Percentiles rank a stretch among this genome's conserved stretches.
Conservation (phyloP, 208 protist genomes). For the Strigomonas culicis region DNA sequence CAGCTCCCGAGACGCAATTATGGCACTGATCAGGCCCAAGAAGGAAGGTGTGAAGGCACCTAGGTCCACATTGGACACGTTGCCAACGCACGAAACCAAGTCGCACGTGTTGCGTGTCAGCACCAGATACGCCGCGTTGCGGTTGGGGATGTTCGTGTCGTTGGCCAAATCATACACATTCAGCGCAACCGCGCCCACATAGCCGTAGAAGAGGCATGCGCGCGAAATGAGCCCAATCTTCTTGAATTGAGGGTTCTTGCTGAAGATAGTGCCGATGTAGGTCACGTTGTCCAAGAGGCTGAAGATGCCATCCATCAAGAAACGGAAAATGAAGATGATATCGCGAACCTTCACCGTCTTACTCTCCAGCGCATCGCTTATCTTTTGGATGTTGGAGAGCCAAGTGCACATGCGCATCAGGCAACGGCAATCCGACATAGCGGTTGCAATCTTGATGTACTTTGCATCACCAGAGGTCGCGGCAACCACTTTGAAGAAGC, state of each 20-base stretch:
- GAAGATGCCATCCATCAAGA: slow-evolving; percentile 76
- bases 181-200: slow-evolving; percentile 49
- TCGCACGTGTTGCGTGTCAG: slow-evolving; percentile 70
- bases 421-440: slow-evolving; percentile 62
- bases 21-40: slow-evolving; percentile 67
- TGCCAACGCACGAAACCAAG: slow-evolving; percentile 59
- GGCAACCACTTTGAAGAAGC: slow-evolving; percentile 65
- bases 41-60: slow-evolving; percentile 29
- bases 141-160: slow-evolving; percentile 28
- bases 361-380: slow-evolving; percentile 50
- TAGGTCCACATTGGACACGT: slow-evolving; percentile 38
- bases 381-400: slow-evolving; percentile 62
- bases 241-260: slow-evolving; percentile 17
- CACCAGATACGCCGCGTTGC: slow-evolving; percentile 30
- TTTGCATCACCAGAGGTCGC: slow-evolving; percentile 27
- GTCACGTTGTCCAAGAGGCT: slow-evolving; percentile 77
- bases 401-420: slow-evolving; percentile 67
- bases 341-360: slow-evolving; percentile 38
- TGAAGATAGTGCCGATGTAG: slow-evolving; percentile 50
- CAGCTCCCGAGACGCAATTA: slow-evolving; percentile 59
- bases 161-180: slow-evolving; percentile 56
- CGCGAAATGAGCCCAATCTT: slow-evolving; percentile 38
- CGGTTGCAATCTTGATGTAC: slow-evolving; percentile 40
- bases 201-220: slow-evolving; percentile 62
- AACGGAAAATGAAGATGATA: slow-evolving; percentile 53